A percentile compares a stretch with the other conserved stretches of the same genome.
These are phyloP conservation scores for Dictyostelium firmibasis DNA, from an alignment of 78 protist species.

Conservation along the genomic window DNA sequence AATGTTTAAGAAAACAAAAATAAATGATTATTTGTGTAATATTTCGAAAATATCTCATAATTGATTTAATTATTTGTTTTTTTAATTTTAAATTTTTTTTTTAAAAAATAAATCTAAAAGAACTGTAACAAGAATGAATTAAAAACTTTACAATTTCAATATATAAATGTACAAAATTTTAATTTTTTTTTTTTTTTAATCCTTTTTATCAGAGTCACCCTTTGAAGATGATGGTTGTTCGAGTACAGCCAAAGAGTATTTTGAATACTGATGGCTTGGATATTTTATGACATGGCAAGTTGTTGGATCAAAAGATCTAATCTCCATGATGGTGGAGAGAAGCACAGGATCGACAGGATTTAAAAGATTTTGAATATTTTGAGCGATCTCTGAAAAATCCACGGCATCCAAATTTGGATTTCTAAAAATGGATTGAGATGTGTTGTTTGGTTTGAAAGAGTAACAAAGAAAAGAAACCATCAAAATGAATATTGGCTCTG, in stretches of 20 bases:
- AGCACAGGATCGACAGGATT: slow-evolving; percentile 22
- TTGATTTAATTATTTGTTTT: too few relatives aligned
- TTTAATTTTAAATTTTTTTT: too few relatives aligned
- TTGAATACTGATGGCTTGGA: not conserved
- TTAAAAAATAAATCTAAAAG: not conserved
- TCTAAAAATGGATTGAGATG: not conserved
- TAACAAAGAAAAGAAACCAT: slow-evolving; percentile 18
- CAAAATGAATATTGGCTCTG: slow-evolving; percentile 46
- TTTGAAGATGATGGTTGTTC: not conserved
- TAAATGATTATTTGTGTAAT: not conserved
- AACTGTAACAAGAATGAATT: not conserved
- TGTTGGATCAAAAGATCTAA: slow-evolving; percentile 44
- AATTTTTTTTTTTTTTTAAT: not conserved
- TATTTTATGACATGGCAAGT: slow-evolving; percentile 38
- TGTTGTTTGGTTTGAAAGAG: slow-evolving; percentile 34
- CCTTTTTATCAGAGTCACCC: not conserved
- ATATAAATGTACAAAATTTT: not conserved
- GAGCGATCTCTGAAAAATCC: slow-evolving; percentile 13
- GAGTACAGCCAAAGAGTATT: not conserved
- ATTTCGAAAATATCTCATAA: not conserved
- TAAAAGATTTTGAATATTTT: not conserved
- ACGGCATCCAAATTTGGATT: slow-evolving; percentile 29
- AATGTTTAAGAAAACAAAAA: not conserved
- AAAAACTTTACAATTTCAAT: not conserved
- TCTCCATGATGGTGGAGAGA: not conserved